A percentile compares a stretch with the other conserved stretches of the same genome.
Conservation (phyloP, 2,329 filamentous ascomycete species). For the Fusarium sp. region DNA sequence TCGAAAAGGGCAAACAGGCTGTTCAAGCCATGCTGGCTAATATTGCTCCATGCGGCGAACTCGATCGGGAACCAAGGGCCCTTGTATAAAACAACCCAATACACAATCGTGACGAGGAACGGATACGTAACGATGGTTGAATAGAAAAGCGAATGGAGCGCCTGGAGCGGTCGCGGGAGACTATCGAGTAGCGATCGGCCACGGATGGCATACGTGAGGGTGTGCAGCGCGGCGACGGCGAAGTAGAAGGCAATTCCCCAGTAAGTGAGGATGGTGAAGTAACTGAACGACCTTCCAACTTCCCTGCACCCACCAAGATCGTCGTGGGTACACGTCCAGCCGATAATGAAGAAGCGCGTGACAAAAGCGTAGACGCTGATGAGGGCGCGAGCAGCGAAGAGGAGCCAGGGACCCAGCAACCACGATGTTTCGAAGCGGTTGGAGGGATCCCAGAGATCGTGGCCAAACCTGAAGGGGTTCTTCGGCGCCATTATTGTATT, state of each 20-base stretch:
- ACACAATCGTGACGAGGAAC: slow-evolving; percentile 79
- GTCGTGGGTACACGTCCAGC: slow-evolving; percentile 72
- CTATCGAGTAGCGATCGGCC: slow-evolving; percentile 70
- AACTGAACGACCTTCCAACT: slow-evolving; percentile 77
- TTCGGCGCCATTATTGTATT: slow-evolving; percentile 38
- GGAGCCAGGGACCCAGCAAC: slow-evolving; percentile 76
- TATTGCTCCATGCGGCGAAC: slow-evolving; percentile 75
- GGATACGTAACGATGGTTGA: slow-evolving; percentile 75
- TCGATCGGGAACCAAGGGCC: slow-evolving; percentile 64
- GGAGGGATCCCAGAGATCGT: slow-evolving; percentile 66
- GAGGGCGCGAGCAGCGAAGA: slow-evolving; percentile 71
- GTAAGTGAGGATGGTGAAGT: slow-evolving; percentile 86
- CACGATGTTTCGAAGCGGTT: slow-evolving; percentile 86
- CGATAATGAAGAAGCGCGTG: slow-evolving; percentile 78
- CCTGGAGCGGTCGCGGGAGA: slow-evolving; percentile 74
- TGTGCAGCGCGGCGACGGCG: slow-evolving; percentile 77
- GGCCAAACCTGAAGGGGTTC: slow-evolving; percentile 59
- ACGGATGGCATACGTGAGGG: slow-evolving; percentile 73
- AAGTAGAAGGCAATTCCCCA: slow-evolving; percentile 89
- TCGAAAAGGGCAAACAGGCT: slow-evolving; percentile 82
- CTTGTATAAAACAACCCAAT: slow-evolving; percentile 75
- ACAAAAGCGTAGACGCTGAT: slow-evolving; percentile 78
- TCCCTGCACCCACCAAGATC: slow-evolving; percentile 59
- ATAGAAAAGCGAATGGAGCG: slow-evolving; percentile 76
- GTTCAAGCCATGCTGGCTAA: slow-evolving; percentile 84